Percentiles rank a stretch among this genome's conserved stretches.
Conservation (phyloP, 208 protist genomes). For the Leishmania amazonensis region DNA sequence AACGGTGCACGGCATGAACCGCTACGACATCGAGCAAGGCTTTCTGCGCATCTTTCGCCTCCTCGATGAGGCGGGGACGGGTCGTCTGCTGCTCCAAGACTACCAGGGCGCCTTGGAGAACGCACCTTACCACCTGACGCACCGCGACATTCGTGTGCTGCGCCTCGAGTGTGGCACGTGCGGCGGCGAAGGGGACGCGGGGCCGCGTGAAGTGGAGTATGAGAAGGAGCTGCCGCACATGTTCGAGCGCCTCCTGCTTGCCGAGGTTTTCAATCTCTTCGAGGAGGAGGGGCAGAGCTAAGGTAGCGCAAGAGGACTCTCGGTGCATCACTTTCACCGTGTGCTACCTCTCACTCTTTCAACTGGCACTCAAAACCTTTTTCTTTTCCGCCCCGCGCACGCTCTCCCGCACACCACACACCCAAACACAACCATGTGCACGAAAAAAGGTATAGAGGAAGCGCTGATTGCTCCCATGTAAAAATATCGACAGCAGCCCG, state of each 20-base stretch:
- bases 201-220: slow-evolving; percentile 63
- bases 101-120: slow-evolving; percentile 67
- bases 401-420: background rate
- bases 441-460: background rate
- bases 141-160: slow-evolving; percentile 75
- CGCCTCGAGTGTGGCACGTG: slow-evolving; percentile 62
- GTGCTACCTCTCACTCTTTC: background rate
- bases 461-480: background rate
- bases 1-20: slow-evolving; percentile 85
- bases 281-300: slow-evolving; percentile 40
- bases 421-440: background rate
- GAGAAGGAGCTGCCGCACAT: slow-evolving; percentile 67
- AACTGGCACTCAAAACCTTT: background rate
- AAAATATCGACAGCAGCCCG: background rate
- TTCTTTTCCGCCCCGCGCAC: background rate
- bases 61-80: slow-evolving; percentile 59
- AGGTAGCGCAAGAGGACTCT: background rate
- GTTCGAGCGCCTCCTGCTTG: slow-evolving; percentile 77
- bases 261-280: slow-evolving; percentile 70
- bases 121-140: slow-evolving; percentile 82
- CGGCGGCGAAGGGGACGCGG: slow-evolving; percentile 23
- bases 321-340: background rate
- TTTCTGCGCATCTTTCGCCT: slow-evolving; percentile 80
- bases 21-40: slow-evolving; percentile 74
- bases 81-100: slow-evolving; percentile 61